A percentile compares a stretch with the other conserved stretches of the same genome.
Conservation (phyloP, 805 yeast species). For the Saccharomycopsis capsularis region DNA sequence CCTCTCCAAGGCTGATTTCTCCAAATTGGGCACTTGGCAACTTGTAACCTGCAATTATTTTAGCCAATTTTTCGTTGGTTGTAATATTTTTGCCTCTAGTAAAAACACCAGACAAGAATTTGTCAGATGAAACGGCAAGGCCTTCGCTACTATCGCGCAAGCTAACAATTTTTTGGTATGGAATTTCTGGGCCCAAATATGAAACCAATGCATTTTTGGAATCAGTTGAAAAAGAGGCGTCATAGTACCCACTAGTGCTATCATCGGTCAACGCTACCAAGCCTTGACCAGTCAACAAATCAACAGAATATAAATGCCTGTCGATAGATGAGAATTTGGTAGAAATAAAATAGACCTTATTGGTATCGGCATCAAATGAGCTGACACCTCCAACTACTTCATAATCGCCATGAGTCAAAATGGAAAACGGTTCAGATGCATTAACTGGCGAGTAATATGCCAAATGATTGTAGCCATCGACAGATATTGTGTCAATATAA, state of each 20-base stretch:
- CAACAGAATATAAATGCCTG: conserved; percentile 51
- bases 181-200: conserved; percentile 75
- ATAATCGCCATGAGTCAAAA: conserved; percentile 77
- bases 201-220: conserved; percentile 61
- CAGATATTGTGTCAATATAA: conserved; percentile 71
- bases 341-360: conserved; percentile 49
- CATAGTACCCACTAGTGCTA: conserved; percentile 54
- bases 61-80: conserved; percentile 38
- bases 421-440: conserved; percentile 39
- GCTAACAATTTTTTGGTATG: conserved; percentile 67
- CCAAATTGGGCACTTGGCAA: conserved; percentile 51
- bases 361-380: conserved; percentile 47
- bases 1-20: conserved; percentile 46
- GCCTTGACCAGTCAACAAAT: conserved; percentile 40
- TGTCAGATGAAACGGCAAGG: conserved; percentile 16
- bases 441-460: conserved; percentile 77
- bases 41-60: conserved; percentile 37
- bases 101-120: conserved; percentile 15
- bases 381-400: conserved; percentile 78
- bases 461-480: conserved; percentile 62
- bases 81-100: conserved; percentile 36
- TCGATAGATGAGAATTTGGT: conserved; percentile 51
- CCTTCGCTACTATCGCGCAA: conserved; percentile 30
- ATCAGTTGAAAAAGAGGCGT: conserved; percentile 74
- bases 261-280: conserved; percentile 42